Evolutionary conservation across 2,329 filamentous ascomycete genomes (phyloP), one percentile per base, ranked within the genome.

Genomic region (Mariannaea sp.): DNA sequence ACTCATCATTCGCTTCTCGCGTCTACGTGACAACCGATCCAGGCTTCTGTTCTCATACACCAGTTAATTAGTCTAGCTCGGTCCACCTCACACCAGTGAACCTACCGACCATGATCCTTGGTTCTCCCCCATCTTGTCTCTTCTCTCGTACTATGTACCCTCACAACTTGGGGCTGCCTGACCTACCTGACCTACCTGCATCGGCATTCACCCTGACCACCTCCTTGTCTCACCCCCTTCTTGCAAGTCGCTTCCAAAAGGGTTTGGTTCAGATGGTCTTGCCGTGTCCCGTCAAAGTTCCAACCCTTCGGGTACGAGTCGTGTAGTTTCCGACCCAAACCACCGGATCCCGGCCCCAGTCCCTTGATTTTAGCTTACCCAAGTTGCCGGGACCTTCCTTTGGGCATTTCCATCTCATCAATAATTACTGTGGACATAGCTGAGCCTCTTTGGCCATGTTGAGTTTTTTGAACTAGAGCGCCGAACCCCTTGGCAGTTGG

Each of bases 281-380:
- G 16, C 33, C 32, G 36, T 41, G 33, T 44, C 7, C 45, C 45
- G 39, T 48, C 50, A 33, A 39, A 50, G 54, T 56, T 57, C 61
- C 63, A 62, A 56, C 44, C 43, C 49, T 41, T 51, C 58, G 61
- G 62, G 59, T 58, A 57, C 57, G 46, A 41, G 55, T 54, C 48
- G 46, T 53, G 49, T 53, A 53, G 4, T 32, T 59, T 61, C 57
- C 49, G 56, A 63, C 56, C 63, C 63, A 66, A 52, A 58, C 61
- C 55, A 53, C 47, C 61, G 63, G 63, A 61, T 61, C 61, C 55
- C 45, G 49, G 58, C 57, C 59, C 63, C 57, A 57, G 57, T 49
- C 48, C 53, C 24, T 44, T 33, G 44, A 43, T 58, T 55, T 53
- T 65, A 63, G 57, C 53, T 50, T 53, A 65, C 53, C 59, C 63